Percentiles rank a stretch among this genome's conserved stretches.
These are phyloP conservation scores for Melampsora americana DNA, from an alignment of 1,284 basidiomycete genomes.

Conservation along the genomic window DNA sequence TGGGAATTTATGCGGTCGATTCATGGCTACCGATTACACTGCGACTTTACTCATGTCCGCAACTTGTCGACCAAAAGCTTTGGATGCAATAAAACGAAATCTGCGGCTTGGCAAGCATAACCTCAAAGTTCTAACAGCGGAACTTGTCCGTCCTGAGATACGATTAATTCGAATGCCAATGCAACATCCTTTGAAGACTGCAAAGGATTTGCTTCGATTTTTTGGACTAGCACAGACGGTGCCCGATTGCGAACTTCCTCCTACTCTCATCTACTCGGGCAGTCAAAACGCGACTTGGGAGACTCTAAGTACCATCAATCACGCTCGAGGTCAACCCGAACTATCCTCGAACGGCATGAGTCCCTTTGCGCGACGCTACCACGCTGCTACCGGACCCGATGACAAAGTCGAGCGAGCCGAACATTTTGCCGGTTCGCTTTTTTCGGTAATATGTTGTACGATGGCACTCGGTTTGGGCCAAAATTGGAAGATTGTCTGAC, in stretches of 20 bases:
- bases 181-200: neutral
- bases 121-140: neutral
- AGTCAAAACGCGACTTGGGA: neutral
- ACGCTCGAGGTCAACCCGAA: neutral
- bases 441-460: too few species aligned
- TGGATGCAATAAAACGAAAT: constrained; percentile 12
- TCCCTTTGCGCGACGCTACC: neutral
- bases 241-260: neutral
- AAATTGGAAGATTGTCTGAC: constrained; percentile 1
- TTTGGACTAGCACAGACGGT: neutral
- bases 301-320: neutral
- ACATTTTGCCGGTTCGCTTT: too few species aligned
- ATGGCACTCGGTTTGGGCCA: constrained; percentile 15
- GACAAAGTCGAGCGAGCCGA: too few species aligned
- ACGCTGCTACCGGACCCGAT: neutral
- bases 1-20: neutral
- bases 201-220: neutral
- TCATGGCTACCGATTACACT: neutral
- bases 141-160: constrained; percentile 9
- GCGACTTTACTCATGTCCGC: constrained; percentile 10
- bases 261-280: constrained; percentile 3
- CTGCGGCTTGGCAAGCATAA: neutral
- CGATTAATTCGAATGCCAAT: constrained; percentile 1
- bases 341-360: neutral
- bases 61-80: constrained; percentile 14